Evolutionary conservation across 2,329 filamentous ascomycete species (phyloP).

Genomic region (Apiospora sp.): DNA sequence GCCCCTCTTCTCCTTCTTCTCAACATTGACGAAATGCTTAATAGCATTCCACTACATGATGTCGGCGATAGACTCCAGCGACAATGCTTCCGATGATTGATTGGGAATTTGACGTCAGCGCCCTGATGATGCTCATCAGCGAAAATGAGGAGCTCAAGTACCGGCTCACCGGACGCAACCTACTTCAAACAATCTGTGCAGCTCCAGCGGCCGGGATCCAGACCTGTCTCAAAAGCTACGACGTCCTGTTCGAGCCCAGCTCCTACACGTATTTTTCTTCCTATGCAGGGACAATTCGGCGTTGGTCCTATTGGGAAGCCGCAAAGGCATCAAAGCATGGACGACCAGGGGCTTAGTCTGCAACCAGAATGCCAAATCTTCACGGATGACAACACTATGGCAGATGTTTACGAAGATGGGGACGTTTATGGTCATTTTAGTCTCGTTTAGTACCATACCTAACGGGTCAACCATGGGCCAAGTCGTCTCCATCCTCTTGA

Average conservation of each 20-base stretch:
- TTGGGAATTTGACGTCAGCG: conserved; percentile 19
- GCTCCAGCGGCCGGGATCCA: not conserved
- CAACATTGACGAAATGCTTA: no score
- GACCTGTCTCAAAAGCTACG: not conserved
- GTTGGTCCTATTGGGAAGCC: not conserved
- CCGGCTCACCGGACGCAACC: not conserved
- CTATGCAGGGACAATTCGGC: conserved; percentile 3
- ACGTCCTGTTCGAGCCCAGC: not conserved
- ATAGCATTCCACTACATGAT: no score
- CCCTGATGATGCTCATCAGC: conserved; percentile 18
- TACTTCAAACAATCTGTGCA: not conserved
- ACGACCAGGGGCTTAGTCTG: not conserved
- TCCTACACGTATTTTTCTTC: conserved; percentile 8
- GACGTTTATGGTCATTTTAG: not conserved
- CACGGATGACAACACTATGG: not conserved
- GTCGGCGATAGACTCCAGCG: no score
- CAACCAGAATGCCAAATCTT: not conserved
- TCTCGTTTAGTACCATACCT: conserved; percentile 1
- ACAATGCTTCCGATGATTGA: not conserved
- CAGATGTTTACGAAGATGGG: conserved; percentile 6
- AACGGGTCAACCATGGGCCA: conserved; percentile 20
- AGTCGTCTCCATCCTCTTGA: conserved; percentile 11
- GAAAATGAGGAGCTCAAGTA: conserved; percentile 19
- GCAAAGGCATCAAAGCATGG: conserved; percentile 7
- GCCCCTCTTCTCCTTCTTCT: no score